Conservation (phyloP, 1,139 yeast species). For the Pichia sp. region DNA sequence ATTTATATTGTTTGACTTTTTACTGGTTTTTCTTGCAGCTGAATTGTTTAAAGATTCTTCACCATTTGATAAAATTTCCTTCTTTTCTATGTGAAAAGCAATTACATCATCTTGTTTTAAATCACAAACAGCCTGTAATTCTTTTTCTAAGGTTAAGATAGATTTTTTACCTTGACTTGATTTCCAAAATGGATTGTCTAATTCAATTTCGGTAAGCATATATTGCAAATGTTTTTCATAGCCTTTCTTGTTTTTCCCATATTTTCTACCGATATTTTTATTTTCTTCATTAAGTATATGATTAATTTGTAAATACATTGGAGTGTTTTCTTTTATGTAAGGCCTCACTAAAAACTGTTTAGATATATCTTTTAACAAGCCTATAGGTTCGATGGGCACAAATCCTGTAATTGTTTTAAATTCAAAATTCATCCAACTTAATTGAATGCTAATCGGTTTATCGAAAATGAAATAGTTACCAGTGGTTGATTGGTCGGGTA, state of each 20-base stretch:
- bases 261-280: constrained; percentile 29
- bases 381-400: constrained; percentile 46
- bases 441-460: constrained; percentile 42
- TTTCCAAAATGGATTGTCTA: constrained; percentile 63
- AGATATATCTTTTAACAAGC: constrained; percentile 43
- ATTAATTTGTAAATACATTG: constrained; percentile 16
- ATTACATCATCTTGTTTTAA: constrained; percentile 55
- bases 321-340: constrained; percentile 39
- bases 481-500: constrained; percentile 28
- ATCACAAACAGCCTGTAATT: constrained; percentile 53
- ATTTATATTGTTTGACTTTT: no score
- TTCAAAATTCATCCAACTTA: constrained; percentile 44
- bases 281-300: constrained; percentile 16
- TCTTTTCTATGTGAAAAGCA: constrained; percentile 66
- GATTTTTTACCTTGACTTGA: constrained; percentile 67
- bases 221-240: constrained; percentile 41
- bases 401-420: constrained; percentile 73
- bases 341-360: constrained; percentile 73
- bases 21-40: constrained; percentile 26
- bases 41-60: constrained; percentile 28
- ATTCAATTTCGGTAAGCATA: constrained; percentile 61
- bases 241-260: constrained; percentile 25
- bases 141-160: constrained; percentile 67
- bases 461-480: constrained; percentile 55
- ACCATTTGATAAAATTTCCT: constrained; percentile 30